A percentile compares a stretch with the other conserved stretches of the same genome.
phyloP scores from a whole-genome alignment of 1,139 yeast species.

The Insectozyma bohioensis region DNA sequence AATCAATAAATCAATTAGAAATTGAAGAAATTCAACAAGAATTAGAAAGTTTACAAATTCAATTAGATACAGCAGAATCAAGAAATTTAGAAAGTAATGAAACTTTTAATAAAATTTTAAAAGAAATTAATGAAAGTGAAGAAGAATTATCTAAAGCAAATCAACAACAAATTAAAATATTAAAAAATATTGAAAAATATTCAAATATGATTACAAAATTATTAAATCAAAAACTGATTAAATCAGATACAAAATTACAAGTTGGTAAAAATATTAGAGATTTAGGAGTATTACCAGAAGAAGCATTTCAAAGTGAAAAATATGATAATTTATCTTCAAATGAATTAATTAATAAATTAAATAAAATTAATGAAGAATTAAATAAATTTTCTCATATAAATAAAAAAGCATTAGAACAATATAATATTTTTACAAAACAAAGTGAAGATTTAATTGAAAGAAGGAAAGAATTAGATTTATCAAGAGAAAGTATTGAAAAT shows the following conservation, averaged over 20 bases:
- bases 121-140: slow-evolving; percentile 40
- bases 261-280: slow-evolving; percentile 74
- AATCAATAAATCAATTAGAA: slow-evolving; percentile 34
- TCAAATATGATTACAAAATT: slow-evolving; percentile 68
- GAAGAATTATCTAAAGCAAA: slow-evolving; percentile 49
- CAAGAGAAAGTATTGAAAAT: slow-evolving; percentile 70
- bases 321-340: slow-evolving; percentile 50
- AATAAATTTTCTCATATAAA: slow-evolving; percentile 76
- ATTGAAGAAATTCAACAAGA: slow-evolving; percentile 34
- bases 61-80: slow-evolving; percentile 24
- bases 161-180: slow-evolving; percentile 53
- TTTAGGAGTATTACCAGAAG: slow-evolving; percentile 85
- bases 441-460: slow-evolving; percentile 65
- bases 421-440: slow-evolving; percentile 69
- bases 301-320: slow-evolving; percentile 55
- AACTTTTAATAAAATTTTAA: slow-evolving; percentile 25
- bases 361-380: slow-evolving; percentile 56
- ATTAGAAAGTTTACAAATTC: slow-evolving; percentile 20
- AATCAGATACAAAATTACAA: slow-evolving; percentile 67
- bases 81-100: slow-evolving; percentile 19
- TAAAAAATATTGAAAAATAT: slow-evolving; percentile 59
- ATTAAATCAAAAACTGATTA: slow-evolving; percentile 61
- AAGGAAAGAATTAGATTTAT: slow-evolving; percentile 65
- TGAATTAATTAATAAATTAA: slow-evolving; percentile 55
- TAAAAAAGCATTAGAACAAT: slow-evolving; percentile 89